Percentiles rank a stretch among this genome's conserved stretches.
These are phyloP conservation scores for Calocybe gambosa DNA, from an alignment of 1,284 basidiomycete species.

Conservation along the genomic window DNA sequence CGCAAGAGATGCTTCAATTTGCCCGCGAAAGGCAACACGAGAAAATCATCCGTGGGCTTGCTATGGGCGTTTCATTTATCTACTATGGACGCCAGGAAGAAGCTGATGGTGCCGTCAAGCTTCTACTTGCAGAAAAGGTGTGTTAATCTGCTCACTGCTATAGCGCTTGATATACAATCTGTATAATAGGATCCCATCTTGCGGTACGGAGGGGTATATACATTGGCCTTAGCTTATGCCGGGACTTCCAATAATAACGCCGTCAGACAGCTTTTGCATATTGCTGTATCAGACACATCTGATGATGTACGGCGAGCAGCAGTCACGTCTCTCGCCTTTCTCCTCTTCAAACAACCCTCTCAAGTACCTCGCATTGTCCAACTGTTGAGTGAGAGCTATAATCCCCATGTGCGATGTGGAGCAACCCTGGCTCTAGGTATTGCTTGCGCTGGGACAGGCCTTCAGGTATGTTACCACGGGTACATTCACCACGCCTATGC, in stretches of 20 bases:
- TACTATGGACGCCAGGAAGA: constrained; percentile 89
- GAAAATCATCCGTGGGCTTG: constrained; percentile 94
- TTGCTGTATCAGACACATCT: constrained; percentile 94
- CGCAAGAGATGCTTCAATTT: constrained; percentile 92
- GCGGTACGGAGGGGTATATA: constrained; percentile 94
- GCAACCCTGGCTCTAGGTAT: constrained; percentile 93
- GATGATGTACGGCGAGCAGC: constrained; percentile 94
- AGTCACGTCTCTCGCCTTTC: constrained; percentile 89
- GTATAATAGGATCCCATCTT: constrained; percentile 82
- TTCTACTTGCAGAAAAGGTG: constrained; percentile 82
- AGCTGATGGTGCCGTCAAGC: constrained; percentile 74
- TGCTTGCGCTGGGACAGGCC: constrained; percentile 94
- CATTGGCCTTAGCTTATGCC: constrained; percentile 89
- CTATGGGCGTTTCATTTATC: constrained; percentile 85
- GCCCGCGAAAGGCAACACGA: constrained; percentile 95
- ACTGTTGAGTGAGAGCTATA: constrained; percentile 93
- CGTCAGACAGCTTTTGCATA: constrained; percentile 84
- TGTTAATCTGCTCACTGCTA: constrained; percentile 12
- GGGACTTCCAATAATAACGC: constrained; percentile 92
- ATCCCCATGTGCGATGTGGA: constrained; percentile 95
- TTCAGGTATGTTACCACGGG: constrained; percentile 49
- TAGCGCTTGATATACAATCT: not conserved
- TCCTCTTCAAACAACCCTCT: constrained; percentile 91
- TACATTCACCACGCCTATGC: not conserved
- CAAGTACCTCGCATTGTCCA: constrained; percentile 95